Base-by-base conservation (phyloP, 2,329 filamentous ascomycete species). In the Pestalotiopsis sp. region DNA sequence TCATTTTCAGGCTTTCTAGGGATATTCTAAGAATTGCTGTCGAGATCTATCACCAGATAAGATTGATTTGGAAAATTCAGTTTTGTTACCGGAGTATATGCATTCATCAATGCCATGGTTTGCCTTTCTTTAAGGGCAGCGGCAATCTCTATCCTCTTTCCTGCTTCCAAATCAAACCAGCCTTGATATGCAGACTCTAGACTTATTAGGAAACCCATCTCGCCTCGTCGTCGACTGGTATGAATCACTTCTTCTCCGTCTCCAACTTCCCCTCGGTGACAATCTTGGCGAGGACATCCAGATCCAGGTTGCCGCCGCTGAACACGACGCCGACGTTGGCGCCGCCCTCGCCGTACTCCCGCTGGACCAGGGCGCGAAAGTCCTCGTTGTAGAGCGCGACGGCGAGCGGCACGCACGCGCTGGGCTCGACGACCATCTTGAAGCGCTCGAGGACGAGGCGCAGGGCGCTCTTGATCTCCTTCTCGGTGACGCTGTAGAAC, bases 401-500 rank as follows among this genome's bases (percentile, higher is more conserved):
- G 0, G 95, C 96, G 69, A 98, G 79, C 1, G 90, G 89, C n/a
- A 98, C 95, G 2, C 91, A 94, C 0, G 92, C 89, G 79, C 92
- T 95, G 25, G 95, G 95, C 85, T 98, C 95, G 13, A 98, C 90
- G 25, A 98, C 90, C 61, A 97, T 82, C 88, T 98, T 98, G 86
- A 96, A 90, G 68, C 95, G 84, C 87, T 98, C 95, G 71, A 95
- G 82, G 41, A 97, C 91, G 70, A 98, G 80, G 70, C 87, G 82
- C 87, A 97, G 87, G 13, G 95, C 92, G 25, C 84, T 86, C 75
- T 87, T 86, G 78, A 98, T 98, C 84, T 97, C 89, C 67, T 91
- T 90, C 79, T 98, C 95, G 1, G 85, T 89, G 1, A 97, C 95
- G 67, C 88, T 87, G 80, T 88, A 90, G 74, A 97, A 88, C 0